Percentiles rank a stretch among this genome's conserved stretches.
phyloP scores from a whole-genome alignment of 306 rosid species.

The Cicer cuneatum region DNA sequence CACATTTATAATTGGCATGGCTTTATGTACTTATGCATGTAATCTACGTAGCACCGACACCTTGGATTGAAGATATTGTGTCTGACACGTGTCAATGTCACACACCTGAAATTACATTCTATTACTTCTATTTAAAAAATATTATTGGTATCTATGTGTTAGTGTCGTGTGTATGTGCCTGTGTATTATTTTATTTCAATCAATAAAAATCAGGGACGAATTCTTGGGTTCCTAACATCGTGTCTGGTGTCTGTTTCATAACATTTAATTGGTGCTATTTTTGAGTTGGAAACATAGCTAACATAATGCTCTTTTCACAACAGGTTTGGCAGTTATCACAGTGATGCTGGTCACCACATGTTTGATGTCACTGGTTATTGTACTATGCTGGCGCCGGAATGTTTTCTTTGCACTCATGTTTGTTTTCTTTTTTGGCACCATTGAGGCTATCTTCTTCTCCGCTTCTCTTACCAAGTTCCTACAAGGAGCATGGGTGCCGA shows the following conservation, averaged over 20 bases:
- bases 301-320: slow-evolving; percentile 32
- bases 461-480: slow-evolving; percentile 86
- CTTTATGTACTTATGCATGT: background rate
- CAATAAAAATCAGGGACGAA: too few species aligned
- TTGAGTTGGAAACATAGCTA: background rate
- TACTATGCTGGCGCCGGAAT: slow-evolving; percentile 80
- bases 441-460: slow-evolving; percentile 92
- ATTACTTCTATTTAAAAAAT: background rate
- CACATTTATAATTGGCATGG: background rate
- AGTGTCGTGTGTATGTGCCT: background rate
- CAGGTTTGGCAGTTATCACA: slow-evolving; percentile 97
- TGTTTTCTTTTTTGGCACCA: slow-evolving; percentile 68
- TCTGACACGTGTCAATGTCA: background rate
- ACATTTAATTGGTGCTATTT: background rate
- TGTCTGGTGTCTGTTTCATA: background rate
- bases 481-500: slow-evolving; percentile 95
- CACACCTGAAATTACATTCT: background rate
- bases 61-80: background rate
- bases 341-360: slow-evolving; percentile 98
- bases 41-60: background rate
- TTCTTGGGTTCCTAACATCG: too few species aligned
- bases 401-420: slow-evolving; percentile 72
- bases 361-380: slow-evolving; percentile 92
- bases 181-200: too few species aligned
- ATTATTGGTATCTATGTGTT: background rate